Base-by-base conservation (phyloP, 768 basidiomycete genomes). In the Pisolithus orientalis region DNA sequence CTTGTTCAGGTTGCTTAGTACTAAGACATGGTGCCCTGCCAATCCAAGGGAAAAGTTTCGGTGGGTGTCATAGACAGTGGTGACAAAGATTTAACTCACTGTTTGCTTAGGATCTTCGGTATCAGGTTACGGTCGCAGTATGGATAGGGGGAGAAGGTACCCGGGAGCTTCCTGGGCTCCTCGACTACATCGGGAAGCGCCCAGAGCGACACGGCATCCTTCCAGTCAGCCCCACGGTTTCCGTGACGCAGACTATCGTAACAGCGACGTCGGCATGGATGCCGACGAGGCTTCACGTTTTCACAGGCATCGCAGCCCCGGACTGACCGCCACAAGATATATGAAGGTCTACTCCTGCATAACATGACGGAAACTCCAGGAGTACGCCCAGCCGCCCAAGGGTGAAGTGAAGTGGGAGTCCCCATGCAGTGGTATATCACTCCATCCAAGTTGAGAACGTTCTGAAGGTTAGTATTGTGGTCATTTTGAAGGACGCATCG, bases 111-210 rank as follows among this genome's bases (percentile, higher is more conserved):
- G 13, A 42, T 60, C 39, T 53, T 60, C 29, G 47, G 54, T 44
- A 50, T 53, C 38, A 39, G 40, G 7, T 28, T 58, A 27, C n/a
- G 39, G 2, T 45, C 53, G 6, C 42, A 28, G 25, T 59, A 62
- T 25, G 60, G 59, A 38, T 57, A 59, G 38, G 60, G 60, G 13
- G 38, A 54, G 4, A 44, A 52, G 11, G 53, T 50, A 10, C 51
- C 54, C 27, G 27, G 39, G 31, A 49, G 56, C 24, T 44, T 57
- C 16, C 47, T 57, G 17, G 43, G 39, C 53, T 57, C 17, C 38
- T 57, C 16, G 53, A 57, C 49, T 51, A 53, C 49, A 42, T 49
- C 32, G 53, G 56, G 6, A 45, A 40, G 10, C 39, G 31, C 9
- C 34, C 21, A 21, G 21, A 21, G 21, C 21, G 21, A 21, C 21